Evolutionary conservation across 1,139 yeast species (phyloP).

Genomic region (Barnettozyma hawaiiensis): DNA sequence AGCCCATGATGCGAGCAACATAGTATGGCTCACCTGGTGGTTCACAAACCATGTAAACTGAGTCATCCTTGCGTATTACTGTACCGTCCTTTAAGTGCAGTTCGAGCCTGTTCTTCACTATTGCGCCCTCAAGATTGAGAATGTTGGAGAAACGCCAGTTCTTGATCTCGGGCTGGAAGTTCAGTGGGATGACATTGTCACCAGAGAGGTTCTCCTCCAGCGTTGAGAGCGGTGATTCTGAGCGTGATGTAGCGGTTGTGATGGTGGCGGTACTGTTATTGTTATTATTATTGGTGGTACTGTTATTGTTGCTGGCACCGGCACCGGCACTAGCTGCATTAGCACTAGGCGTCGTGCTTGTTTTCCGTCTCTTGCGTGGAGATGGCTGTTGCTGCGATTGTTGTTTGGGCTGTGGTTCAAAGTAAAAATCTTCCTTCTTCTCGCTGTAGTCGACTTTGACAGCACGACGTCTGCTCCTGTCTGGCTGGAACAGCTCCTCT

Average conservation of each 20-base stretch:
- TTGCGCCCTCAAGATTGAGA: slow-evolving; percentile 37
- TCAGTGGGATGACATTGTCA: slow-evolving; percentile 14
- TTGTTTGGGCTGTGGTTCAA: slow-evolving; percentile 6
- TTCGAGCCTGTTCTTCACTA: slow-evolving; percentile 26
- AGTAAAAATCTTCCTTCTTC: slow-evolving; percentile 26
- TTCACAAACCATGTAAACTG: slow-evolving; percentile 80
- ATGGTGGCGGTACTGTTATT: neutral
- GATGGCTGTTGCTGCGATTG: slow-evolving; percentile 3
- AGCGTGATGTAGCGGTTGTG: slow-evolving; percentile 4
- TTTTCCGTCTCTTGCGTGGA: slow-evolving; percentile 2
- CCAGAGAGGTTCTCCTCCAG: slow-evolving; percentile 6
- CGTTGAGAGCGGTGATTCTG: slow-evolving; percentile 11
- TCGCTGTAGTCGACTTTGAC: slow-evolving; percentile 33
- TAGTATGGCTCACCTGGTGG: slow-evolving; percentile 96
- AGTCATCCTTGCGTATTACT: slow-evolving; percentile 43
- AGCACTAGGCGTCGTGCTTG: neutral
- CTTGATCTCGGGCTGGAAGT: slow-evolving; percentile 20
- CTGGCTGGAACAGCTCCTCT: neutral
- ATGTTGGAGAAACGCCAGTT: slow-evolving; percentile 28
- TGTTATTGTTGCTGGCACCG: neutral
- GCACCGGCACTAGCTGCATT: no score
- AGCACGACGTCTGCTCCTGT: slow-evolving; percentile 25
- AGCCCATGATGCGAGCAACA: slow-evolving; percentile 80
- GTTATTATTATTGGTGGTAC: neutral
- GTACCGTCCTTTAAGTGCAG: slow-evolving; percentile 28